Base-by-base conservation (phyloP, 495 filamentous ascomycete species). In the Xylaria telfairii region DNA sequence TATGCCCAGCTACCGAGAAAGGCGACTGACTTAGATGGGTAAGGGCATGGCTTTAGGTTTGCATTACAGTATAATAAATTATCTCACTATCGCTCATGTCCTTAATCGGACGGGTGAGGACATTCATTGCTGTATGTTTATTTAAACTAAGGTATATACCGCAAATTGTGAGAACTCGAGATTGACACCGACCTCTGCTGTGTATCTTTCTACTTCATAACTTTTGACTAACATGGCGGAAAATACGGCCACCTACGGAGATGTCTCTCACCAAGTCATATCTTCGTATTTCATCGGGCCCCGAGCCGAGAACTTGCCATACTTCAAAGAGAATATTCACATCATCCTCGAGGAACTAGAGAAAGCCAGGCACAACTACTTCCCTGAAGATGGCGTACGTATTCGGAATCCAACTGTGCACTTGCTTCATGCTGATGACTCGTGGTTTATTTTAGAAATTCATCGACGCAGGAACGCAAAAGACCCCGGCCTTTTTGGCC, bases 271-370 rank as follows among this genome's bases (percentile, higher is more conserved):
- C 67, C 76, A 82, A 26, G 74, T 74, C 19, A 82, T 83, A 69
- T 81, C 77, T 65, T 80, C 81, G 19, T 79, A 78, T 64, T 84
- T 83, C 71, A 77, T 84, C 17, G 82, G 82, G 0, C 82, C 82
- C 15, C 74, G 78, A 28, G 82, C 81, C 7, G 81, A 83, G 67
- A 84, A 83, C 63, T 63, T 81, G 30, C 59, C 71, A 26, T 75
- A 77, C 39, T 82, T 84, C 74, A 78, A 78, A 44, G 72, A 74
- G 19, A 80, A 79, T 60, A 76, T 83, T 60, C 61, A 69, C 4
- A 71, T 73, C 15, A 76, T 83, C 39, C 77, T 84, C 17, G 75
- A 81, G 12, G 77, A 79, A 63, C 73, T 81, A 21, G 65, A 76
- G 42, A 61, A 72, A 3, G 71, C 81, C 17, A 74, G 82, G 56